Percentiles rank a stretch among this genome's conserved stretches.
phyloP scores from a whole-genome alignment of 2,329 filamentous ascomycete genomes.

The Aspergillus melleus region DNA sequence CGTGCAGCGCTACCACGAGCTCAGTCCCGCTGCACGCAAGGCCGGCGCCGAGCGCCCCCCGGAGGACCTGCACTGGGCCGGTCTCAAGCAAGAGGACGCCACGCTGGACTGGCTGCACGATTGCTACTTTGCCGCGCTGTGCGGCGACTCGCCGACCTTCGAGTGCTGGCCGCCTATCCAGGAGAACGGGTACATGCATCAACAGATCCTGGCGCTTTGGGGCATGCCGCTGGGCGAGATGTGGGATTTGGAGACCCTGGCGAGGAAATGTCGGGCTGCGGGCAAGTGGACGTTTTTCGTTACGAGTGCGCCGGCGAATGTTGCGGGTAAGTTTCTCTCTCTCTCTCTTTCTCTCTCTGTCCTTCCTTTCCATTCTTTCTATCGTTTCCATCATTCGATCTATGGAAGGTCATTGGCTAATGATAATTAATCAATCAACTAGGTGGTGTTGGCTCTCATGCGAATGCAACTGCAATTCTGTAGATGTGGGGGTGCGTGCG shows the following conservation, averaged over 20 bases:
- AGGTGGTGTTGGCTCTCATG: slow-evolving; percentile 36
- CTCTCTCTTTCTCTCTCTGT: not conserved
- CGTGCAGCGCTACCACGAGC: slow-evolving; percentile 58
- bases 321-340: slow-evolving; percentile 34
- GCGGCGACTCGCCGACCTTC: slow-evolving; percentile 63
- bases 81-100: slow-evolving; percentile 54
- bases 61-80: slow-evolving; percentile 48
- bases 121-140: slow-evolving; percentile 66
- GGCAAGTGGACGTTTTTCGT: slow-evolving; percentile 45
- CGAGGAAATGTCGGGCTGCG: slow-evolving; percentile 34
- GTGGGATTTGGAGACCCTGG: slow-evolving; percentile 45
- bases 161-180: slow-evolving; percentile 60
- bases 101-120: slow-evolving; percentile 69
- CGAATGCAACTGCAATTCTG: slow-evolving; percentile 36
- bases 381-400: not conserved
- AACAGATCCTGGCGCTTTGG: slow-evolving; percentile 45
- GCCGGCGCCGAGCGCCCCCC: slow-evolving; percentile 34
- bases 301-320: slow-evolving; percentile 44
- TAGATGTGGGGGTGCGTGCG: slow-evolving; percentile 13
- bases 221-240: slow-evolving; percentile 48
- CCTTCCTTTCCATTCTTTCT: too few species aligned
- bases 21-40: slow-evolving; percentile 35
- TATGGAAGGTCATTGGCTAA: not conserved
- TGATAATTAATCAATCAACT: not conserved
- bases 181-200: slow-evolving; percentile 36